phyloP scores from a whole-genome alignment of 2,329 filamentous ascomycete species.

The Myriosclerotinia scirpicola region DNA sequence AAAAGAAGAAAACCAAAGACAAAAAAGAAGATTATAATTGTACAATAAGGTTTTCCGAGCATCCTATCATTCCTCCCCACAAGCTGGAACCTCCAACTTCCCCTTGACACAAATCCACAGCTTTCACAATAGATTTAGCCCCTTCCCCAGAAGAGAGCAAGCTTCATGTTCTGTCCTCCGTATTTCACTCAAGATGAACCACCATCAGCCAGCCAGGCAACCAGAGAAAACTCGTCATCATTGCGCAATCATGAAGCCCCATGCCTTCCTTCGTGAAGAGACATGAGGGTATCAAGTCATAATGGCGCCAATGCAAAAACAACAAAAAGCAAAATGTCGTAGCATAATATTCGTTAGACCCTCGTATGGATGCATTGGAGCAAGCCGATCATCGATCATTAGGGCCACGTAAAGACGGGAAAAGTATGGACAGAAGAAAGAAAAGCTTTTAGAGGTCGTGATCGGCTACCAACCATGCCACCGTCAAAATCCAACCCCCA shows the following conservation, averaged over 20 bases:
- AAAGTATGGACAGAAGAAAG: constrained; percentile 24
- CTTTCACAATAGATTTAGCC: constrained; percentile 12
- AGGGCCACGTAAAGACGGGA: constrained; percentile 16
- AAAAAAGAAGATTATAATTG: constrained; percentile 39
- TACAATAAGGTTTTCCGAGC: constrained; percentile 36
- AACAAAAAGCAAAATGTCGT: constrained; percentile 5
- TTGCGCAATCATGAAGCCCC: constrained; percentile 19
- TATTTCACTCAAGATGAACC: constrained; percentile 32
- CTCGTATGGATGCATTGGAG: constrained; percentile 19
- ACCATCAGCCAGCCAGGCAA: constrained; percentile 38
- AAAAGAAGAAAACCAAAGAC: constrained; percentile 6
- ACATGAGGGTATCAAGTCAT: constrained; percentile 12
- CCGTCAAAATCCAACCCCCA: constrained; percentile 32
- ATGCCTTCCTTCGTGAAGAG: not conserved
- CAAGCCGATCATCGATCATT: constrained; percentile 23
- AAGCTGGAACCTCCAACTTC: constrained; percentile 17
- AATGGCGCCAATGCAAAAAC: constrained; percentile 17
- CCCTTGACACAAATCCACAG: constrained; percentile 13
- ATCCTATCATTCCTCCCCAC: constrained; percentile 28
- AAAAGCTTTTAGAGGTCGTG: constrained; percentile 21
- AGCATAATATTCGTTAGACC: constrained; percentile 24
- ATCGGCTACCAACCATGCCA: constrained; percentile 5
- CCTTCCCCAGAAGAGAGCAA: constrained; percentile 10
- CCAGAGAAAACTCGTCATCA: constrained; percentile 28
- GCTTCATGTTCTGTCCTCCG: constrained; percentile 19